Evolutionary conservation across 2,329 filamentous ascomycete genomes (phyloP), one percentile per base, ranked within the genome.

Genomic region (Aspergillus sp.): DNA sequence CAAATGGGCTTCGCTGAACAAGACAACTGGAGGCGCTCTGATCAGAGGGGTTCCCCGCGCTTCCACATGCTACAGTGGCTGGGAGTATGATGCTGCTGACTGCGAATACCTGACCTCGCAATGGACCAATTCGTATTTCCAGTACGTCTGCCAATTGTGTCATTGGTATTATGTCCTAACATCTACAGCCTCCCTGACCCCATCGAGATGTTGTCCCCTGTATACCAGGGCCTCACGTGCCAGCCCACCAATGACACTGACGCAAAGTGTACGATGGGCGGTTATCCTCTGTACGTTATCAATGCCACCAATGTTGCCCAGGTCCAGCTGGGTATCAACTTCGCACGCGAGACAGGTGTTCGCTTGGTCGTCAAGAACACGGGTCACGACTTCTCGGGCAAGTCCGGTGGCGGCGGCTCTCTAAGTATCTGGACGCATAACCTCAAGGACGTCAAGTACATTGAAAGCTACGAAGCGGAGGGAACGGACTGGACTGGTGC

Each of bases 361-460:
- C 73, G 71, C 13, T 56, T 75, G 18, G 68, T 68, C 4, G 67
- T 75, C 26, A 79, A 78, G 62, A 80, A 78, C 48, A 81, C 78
- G 4, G 78, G 79, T 4, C 78, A 81, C 58, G 77, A 79, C 61
- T 82, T 78, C 58, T 74, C 71, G 20, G 80, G 78, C 15, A 77
- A 78, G 56, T 80, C 78, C 0, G 74, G 74, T 5, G 80, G 80
- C 38, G 72, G 74, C 1, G 80, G 80, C 9, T 74, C 78, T 0
- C 65, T 83, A 2, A 76, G 74, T 47, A 69, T 82, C 54, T 83
- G 80, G 80, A 82, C 78, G 4, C 80, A 82, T 61, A 65, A 78
- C 49, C 66, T 82, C 36, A 80, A 81, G 54, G 65, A 72, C 2
- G 71, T 77, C 5, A 64, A 74, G 26, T 75, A 77, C 74, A 64